Evolutionary conservation across 2,329 filamentous ascomycete genomes (phyloP).

Genomic region (Aspergillus sp.): DNA sequence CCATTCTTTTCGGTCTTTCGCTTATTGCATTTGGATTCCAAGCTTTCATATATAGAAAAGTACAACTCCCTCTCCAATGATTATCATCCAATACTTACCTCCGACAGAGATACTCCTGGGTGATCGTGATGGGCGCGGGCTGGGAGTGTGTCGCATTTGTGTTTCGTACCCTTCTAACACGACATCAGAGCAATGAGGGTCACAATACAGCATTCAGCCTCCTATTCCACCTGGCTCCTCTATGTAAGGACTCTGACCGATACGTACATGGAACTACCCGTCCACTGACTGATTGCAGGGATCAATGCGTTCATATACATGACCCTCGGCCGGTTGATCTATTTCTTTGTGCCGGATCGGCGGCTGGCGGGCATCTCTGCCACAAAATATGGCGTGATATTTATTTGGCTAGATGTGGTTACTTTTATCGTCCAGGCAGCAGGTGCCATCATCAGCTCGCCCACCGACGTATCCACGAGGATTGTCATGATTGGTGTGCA

Average conservation of each 20-base stretch:
- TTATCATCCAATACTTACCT: slow-evolving; percentile 2
- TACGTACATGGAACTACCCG: background rate
- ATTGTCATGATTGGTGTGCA: slow-evolving; percentile 41
- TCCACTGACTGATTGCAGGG: slow-evolving; percentile 21
- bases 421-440: slow-evolving; percentile 45
- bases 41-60: slow-evolving; percentile 30
- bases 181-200: slow-evolving; percentile 34
- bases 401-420: slow-evolving; percentile 45
- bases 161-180: slow-evolving; percentile 39
- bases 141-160: slow-evolving; percentile 43
- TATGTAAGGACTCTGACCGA: slow-evolving; percentile 21
- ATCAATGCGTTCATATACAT: slow-evolving; percentile 48
- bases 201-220: slow-evolving; percentile 37
- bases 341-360: slow-evolving; percentile 35
- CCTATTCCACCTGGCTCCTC: slow-evolving; percentile 44
- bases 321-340: slow-evolving; percentile 41
- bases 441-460: slow-evolving; percentile 25
- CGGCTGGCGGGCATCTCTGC: slow-evolving; percentile 36
- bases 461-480: slow-evolving; percentile 19
- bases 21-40: slow-evolving; percentile 30
- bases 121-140: slow-evolving; percentile 41
- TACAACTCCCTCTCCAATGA: slow-evolving; percentile 5
- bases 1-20: slow-evolving; percentile 30
- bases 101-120: slow-evolving; percentile 39
- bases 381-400: slow-evolving; percentile 37